Base-by-base conservation (phyloP, 805 yeast genomes). In the Schwanniomyces occidentalis region DNA sequence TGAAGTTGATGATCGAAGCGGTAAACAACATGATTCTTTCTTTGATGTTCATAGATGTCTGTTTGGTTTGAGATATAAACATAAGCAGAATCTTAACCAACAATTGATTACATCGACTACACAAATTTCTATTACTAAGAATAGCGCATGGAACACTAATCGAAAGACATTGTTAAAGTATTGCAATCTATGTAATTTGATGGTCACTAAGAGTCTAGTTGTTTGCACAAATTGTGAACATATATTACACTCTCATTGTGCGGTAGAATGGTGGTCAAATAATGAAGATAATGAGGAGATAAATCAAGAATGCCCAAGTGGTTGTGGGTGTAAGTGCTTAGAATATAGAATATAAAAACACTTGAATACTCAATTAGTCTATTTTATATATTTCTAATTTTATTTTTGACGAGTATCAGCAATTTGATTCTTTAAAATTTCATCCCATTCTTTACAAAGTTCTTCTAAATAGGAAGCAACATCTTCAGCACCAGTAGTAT, bases 261-360 rank as follows among this genome's bases (percentile, higher is more conserved):
- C 95, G 0, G 60, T 71, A 13, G 72, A 72, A 32, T 90, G 98
- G 96, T 88, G 95, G 87, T 58, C 60, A 6, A 47, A 54, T 1
- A 63, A 51, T 16, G 54, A 55, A 6, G 52, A 47, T 10, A 45
- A 34, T 4, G 49, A 25, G 5, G 41, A 30, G 8, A 16, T 16
- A 5, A 24, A 24, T 8, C 29, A 26, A 9, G 85, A 82, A 48
- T 87, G 96, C 58, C 81, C 95, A 0, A 74, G 85, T 29, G 96
- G 95, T 0, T 88, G 96, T 65, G 95, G 95, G 0, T 88, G 96
- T 49, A 43, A 51, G 4, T 87, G 96, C 59, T 54, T 77, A 8
- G 66, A 62, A 7, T 45, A 54, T 36, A 32, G 35, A 17, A 19
- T 44, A 21, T 37, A 27, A 32, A 23, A 16, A 16, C 5, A 20